Evolutionary conservation across 371 early-diverging fungal species (phyloP).

Genomic region (Saksenaea oblongispora): DNA sequence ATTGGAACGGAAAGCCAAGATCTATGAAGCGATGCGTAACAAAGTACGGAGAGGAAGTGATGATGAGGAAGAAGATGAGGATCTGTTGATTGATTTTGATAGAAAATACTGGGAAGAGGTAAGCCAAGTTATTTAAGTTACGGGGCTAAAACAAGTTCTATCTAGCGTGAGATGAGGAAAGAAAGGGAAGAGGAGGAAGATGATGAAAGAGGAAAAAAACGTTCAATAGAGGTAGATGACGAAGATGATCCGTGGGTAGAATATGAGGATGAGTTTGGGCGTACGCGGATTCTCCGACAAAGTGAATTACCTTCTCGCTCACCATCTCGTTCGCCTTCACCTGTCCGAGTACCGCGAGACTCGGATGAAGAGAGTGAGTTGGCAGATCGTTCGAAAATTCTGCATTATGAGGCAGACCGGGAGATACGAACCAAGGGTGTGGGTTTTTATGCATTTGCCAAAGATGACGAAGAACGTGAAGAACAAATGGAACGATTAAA

Average conservation of each 20-base stretch:
- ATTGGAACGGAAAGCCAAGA: constrained; percentile 64
- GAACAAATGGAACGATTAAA: constrained; percentile 68
- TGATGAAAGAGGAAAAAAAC: constrained; percentile 6
- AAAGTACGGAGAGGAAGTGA: constrained; percentile 24
- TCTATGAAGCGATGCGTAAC: constrained; percentile 60
- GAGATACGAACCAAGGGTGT: constrained; percentile 77
- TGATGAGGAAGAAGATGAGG: constrained; percentile 32
- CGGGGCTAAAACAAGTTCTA: constrained; percentile 13
- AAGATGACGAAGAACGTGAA: constrained; percentile 67
- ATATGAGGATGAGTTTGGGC: constrained; percentile 79
- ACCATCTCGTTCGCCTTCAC: constrained; percentile 18
- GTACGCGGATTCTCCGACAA: constrained; percentile 70
- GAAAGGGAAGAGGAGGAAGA: background rate
- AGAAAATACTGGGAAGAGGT: constrained; percentile 43
- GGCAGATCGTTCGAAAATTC: constrained; percentile 29
- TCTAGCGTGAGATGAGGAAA: constrained; percentile 2
- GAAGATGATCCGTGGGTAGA: constrained; percentile 80
- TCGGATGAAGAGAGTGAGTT: constrained; percentile 15
- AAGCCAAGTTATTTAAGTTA: constrained; percentile 15
- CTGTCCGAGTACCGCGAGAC: constrained; percentile 7
- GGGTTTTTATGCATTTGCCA: constrained; percentile 74
- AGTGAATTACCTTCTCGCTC: constrained; percentile 47
- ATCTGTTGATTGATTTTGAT: constrained; percentile 53
- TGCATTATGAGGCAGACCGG: constrained; percentile 56
- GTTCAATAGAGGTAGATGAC: constrained; percentile 3